These are phyloP conservation scores for Mimosa bimucronata DNA, from an alignment of 306 rosid genomes.

Conservation along the genomic window DNA sequence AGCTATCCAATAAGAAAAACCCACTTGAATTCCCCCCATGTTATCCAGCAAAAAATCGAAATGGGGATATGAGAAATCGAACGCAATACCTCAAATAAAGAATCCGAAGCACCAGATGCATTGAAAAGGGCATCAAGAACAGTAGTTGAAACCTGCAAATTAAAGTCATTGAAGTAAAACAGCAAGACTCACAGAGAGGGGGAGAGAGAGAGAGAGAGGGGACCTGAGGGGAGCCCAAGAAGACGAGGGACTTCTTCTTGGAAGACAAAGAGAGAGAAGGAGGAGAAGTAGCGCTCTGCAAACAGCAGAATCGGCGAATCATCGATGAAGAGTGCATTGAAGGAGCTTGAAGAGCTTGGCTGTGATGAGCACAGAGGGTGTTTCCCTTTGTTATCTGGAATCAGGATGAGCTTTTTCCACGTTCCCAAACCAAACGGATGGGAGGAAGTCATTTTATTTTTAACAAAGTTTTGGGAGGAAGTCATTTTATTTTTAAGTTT, in stretches of 20 bases:
- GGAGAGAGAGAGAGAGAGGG: not conserved
- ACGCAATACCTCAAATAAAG: slow-evolving; percentile 58
- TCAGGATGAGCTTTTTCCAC: not conserved
- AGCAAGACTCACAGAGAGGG: not conserved
- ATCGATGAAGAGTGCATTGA: slow-evolving; percentile 28
- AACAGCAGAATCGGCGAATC: slow-evolving; percentile 73
- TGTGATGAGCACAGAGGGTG: not conserved
- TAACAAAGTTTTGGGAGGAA: too few relatives aligned
- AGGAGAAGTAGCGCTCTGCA: slow-evolving; percentile 47
- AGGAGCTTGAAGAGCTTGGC: not conserved
- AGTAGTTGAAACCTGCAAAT: slow-evolving; percentile 61
- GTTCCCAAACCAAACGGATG: not conserved
- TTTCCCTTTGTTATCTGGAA: not conserved
- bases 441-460: too few relatives aligned
- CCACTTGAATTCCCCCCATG: not conserved
- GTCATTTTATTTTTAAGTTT: too few relatives aligned
- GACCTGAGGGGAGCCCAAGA: slow-evolving; percentile 88
- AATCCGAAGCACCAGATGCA: slow-evolving; percentile 64
- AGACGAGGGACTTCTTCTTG: slow-evolving; percentile 69
- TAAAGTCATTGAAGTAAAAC: not conserved
- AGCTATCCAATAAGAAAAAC: not conserved
- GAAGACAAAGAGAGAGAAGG: slow-evolving; percentile 37
- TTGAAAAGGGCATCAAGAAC: slow-evolving; percentile 78
- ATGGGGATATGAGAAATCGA: not conserved
- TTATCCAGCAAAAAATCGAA: not conserved